Evolutionary conservation across 306 rosid species (phyloP).

Genomic region (Gastrolobium bilobum): DNA sequence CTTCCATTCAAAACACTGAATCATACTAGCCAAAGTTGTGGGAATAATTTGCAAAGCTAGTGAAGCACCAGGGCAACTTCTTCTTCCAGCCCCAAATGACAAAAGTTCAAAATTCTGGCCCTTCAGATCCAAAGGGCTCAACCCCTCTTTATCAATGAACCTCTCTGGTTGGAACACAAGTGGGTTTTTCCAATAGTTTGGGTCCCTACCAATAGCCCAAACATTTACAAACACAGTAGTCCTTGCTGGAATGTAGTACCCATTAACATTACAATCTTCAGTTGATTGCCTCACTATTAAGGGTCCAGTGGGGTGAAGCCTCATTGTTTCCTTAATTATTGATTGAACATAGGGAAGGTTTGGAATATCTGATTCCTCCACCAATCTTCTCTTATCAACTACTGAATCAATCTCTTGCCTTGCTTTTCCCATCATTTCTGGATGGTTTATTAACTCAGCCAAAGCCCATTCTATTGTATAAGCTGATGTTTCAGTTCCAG

Average conservation of each 20-base stretch:
- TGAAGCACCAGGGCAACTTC: slow-evolving; percentile 76
- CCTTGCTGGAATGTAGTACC: slow-evolving; percentile 64
- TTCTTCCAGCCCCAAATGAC: slow-evolving; percentile 65
- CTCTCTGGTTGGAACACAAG: slow-evolving; percentile 72
- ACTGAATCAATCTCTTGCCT: slow-evolving; percentile 64
- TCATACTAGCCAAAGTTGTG: slow-evolving; percentile 39
- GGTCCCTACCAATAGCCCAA: slow-evolving; percentile 80
- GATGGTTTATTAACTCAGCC: slow-evolving; percentile 70
- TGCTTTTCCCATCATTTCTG: slow-evolving; percentile 61
- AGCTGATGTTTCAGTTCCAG: slow-evolving; percentile 66
- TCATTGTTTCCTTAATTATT: slow-evolving; percentile 72
- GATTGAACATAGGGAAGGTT: slow-evolving; percentile 75
- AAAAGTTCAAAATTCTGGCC: slow-evolving; percentile 66
- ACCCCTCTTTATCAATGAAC: slow-evolving; percentile 53
- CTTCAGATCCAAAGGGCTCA: slow-evolving; percentile 58
- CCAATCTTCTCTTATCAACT: slow-evolving; percentile 59
- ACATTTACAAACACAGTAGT: slow-evolving; percentile 66
- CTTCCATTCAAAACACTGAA: slow-evolving; percentile 53
- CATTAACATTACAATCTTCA: slow-evolving; percentile 52
- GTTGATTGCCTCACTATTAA: slow-evolving; percentile 64
- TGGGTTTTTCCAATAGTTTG: slow-evolving; percentile 62
- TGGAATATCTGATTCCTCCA: slow-evolving; percentile 66
- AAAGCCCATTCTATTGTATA: slow-evolving; percentile 63
- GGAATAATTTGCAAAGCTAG: slow-evolving; percentile 59
- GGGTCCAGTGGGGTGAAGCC: slow-evolving; percentile 84